Base-by-base conservation (phyloP, 1,284 basidiomycete genomes). In the Cystobasidium pallidum region DNA sequence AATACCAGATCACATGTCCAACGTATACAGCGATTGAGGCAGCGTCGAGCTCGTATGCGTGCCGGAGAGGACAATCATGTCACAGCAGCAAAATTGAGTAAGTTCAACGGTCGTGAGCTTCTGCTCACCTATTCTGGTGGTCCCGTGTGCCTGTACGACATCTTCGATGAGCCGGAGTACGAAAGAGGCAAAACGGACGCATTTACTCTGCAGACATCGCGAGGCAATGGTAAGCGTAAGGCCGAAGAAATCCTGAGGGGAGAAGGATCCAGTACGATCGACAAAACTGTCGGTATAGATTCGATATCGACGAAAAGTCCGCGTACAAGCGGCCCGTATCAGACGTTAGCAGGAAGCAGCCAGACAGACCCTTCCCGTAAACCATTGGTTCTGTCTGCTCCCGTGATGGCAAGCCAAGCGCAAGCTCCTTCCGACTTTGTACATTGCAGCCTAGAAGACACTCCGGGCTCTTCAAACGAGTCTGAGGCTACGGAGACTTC, bases 51-150 rank as follows among this genome's bases (percentile, higher is more conserved):
- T 2, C 34, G 70, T n/a, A 17, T 24, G 19, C 54, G 47, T 21
- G 21, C 24, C 19, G n/a, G 62, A 59, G 68, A 70, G 51, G 58
- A 61, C 17, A 28, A 75, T 51, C 77, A 78, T 64, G 77, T 81
- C 74, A 80, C 80, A 30, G 79, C 80, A 0, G 77, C 77, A 62
- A 80, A 80, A 59, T 71, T 81, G 15, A 75, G 72, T 66, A 76
- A 78, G 21, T 26, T 62, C 17, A 76, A 78, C 34, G 75, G 78
- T 6, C 58, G 77, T 41, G 79, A 81, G 6, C 61, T 81, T 13
- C 66, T 80, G 30, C 73, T 79, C 11, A 77, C 76, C 1, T 81
- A 81, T 71, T 76, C 75, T 6, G 76, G 72, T 1, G 76, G 73
- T 8, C 75, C 75, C 3, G 74, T 81, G 10, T 80, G 78, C 59